Evolutionary conservation across 129 eudicot genomes (phyloP), one percentile per base, ranked within the genome.

Genomic region (Gnaphalium uliginosum): DNA sequence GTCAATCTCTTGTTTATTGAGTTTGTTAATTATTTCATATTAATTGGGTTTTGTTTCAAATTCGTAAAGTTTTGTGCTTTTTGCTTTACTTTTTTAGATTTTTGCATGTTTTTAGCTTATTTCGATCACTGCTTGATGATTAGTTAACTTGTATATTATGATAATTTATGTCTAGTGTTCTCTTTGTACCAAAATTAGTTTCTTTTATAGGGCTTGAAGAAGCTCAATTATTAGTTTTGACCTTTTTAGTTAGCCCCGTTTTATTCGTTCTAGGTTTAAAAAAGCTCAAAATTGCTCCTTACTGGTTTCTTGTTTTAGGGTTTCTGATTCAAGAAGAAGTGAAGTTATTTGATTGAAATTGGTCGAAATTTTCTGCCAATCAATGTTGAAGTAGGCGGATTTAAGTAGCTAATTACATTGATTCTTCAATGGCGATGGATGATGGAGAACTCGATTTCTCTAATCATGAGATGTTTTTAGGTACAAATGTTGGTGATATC

Each of bases 381-480:
- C 71, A 26, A 46, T 48, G 62, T 46, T 75, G 62, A 43, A 30
- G 19, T 39, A 11, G 32, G 71, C 8, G 9, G 32, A 46, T 11
- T 64, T 46, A 48, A 75, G 72, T 30, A 75, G 79, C 79, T 75
- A 1, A 51, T 29, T 22, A 35, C 15, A 65, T 65, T 76, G 56
- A 66, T 8, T 66, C 19, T 29, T 7, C 23, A 25, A 30, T 61
- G 64, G 75, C 72, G 27, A 87, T 95, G 92, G 99, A 89, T 0
- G 86, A 89, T 26, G 89, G 97, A 72, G 99, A 91, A 69, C 85
- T 95, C 19, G 92, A 87, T 22, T 87, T 89, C 79, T 84, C 97
- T 7, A 89, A 78, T 46, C 90, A 93, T 3, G 93, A 90, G 75
- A 68, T 93, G 83, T 72, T 84, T 23, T 68, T 87, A 29, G 78